phyloP scores from a whole-genome alignment of 2,329 filamentous ascomycete genomes.

The Botryotinia globosa region DNA sequence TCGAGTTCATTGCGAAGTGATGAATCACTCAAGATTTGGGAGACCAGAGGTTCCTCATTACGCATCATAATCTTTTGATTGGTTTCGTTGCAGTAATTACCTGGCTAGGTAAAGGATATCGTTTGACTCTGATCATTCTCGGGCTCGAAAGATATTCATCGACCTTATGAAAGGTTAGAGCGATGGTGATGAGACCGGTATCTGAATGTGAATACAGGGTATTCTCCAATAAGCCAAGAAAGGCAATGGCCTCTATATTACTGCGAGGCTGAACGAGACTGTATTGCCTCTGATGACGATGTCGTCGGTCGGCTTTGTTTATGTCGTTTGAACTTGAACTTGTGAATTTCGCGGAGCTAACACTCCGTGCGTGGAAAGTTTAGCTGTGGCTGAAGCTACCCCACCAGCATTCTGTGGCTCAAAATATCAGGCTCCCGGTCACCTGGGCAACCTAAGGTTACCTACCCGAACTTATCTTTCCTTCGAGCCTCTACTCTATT shows the following conservation, averaged over 20 bases:
- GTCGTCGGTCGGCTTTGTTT: background rate
- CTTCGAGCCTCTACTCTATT: background rate
- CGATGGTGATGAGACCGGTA: too few species aligned
- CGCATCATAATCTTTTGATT: background rate
- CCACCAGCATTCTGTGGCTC: background rate
- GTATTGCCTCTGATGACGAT: background rate
- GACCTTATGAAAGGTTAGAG: background rate
- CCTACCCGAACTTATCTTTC: background rate
- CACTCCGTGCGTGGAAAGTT: background rate
- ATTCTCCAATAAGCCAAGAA: background rate
- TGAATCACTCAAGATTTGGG: background rate
- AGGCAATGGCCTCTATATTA: background rate
- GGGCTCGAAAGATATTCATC: background rate
- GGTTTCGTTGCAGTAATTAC: background rate
- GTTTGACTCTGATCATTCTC: background rate
- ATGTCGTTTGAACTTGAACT: background rate
- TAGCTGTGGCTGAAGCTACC: background rate
- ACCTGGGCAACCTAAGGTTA: too few species aligned
- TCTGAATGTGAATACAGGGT: background rate
- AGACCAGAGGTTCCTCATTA: constrained; percentile 13
- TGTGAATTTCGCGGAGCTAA: background rate
- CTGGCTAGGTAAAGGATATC: background rate
- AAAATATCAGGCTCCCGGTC: background rate
- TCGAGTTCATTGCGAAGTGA: background rate
- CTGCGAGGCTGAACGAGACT: background rate